Evolutionary conservation across 768 basidiomycete genomes (phyloP), one percentile per base, ranked within the genome.

Genomic region (Hortiboletus flavorubellus): DNA sequence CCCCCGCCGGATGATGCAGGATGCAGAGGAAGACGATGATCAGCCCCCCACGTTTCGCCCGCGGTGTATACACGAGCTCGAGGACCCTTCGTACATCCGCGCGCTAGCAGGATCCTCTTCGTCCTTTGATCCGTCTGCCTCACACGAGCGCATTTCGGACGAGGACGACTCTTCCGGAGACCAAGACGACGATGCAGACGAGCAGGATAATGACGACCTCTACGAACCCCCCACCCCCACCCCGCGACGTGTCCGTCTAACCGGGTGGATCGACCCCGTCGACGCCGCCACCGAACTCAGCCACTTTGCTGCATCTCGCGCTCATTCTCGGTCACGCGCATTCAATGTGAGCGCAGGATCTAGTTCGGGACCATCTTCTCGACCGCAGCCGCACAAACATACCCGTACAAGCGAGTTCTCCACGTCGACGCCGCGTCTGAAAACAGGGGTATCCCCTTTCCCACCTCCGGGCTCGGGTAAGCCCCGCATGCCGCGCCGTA

Each of bases 1-100:
- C 21, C 51, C 57, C 7, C 53, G 8, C n/a, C 55, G 21, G 30
- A 61, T 61, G 44, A 77, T 76, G 48, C 70, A 70, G 3, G 46
- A 73, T 70, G 30, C 66, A 21, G 59, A 69, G 48, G 55, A 66
- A 23, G 55, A 68, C 50, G 49, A 73, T 65, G 39, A 71, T 54
- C 59, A 51, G 18, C 59, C 65, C 16, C 57, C 68, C 12, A 58
- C 46, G 8, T 68, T 69, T 14, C 69, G 46, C 16, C 73, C 78
- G 2, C 72, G 64, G 2, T 84, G 83, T 65, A 85, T 85, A 49
- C 83, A 85, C 63, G 81, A 86, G 60, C 59, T 85, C 9, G 75
- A 74, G 8, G 70, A 70, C 42, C 68, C 70, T 21, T 70, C 70
- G 4, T 70, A 71, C 21, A 58, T 69, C 8, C 59, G 50, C 16